Percentiles rank a stretch among this genome's conserved stretches.
phyloP scores from a whole-genome alignment of 768 basidiomycete genomes.

The Hydnum rufescens region DNA sequence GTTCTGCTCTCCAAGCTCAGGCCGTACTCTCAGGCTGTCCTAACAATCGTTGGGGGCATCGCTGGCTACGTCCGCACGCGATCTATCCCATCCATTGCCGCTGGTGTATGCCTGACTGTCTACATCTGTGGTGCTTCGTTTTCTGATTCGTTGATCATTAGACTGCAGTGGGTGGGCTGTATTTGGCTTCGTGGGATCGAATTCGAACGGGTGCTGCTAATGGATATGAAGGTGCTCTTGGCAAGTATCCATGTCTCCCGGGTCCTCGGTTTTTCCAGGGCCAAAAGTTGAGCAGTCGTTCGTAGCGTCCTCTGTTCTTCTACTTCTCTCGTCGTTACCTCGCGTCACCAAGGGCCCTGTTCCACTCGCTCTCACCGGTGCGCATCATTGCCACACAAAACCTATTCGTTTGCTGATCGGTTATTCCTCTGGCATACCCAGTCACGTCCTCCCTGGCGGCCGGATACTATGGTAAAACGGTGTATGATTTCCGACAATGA shows the following conservation, averaged over 20 bases:
- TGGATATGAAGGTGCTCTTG: slow-evolving; percentile 57
- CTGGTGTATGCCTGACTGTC: slow-evolving; percentile 46
- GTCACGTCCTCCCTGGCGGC: slow-evolving; percentile 40
- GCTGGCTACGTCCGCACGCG: slow-evolving; percentile 21
- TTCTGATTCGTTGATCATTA: slow-evolving; percentile 1
- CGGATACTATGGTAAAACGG: slow-evolving; percentile 31
- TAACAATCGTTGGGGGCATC: slow-evolving; percentile 60
- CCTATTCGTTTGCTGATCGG: background rate
- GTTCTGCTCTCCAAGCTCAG: background rate
- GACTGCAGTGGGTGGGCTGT: slow-evolving; percentile 43
- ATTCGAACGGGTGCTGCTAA: slow-evolving; percentile 53
- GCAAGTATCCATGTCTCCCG: slow-evolving; percentile 18
- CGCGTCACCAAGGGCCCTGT: slow-evolving; percentile 56
- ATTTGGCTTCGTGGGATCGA: slow-evolving; percentile 57
- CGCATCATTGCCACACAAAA: too few species aligned
- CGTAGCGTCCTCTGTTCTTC: slow-evolving; percentile 53
- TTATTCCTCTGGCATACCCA: background rate
- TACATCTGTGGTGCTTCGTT: background rate
- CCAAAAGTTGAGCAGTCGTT: background rate
- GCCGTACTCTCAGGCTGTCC: slow-evolving; percentile 14
- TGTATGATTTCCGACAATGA: slow-evolving; percentile 7
- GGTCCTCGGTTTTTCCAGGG: background rate
- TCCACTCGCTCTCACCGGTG: slow-evolving; percentile 33
- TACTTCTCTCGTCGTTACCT: slow-evolving; percentile 55
- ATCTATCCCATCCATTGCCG: slow-evolving; percentile 66